Conservation (phyloP, 1,139 yeast genomes). For the Pneumocystis canis region DNA sequence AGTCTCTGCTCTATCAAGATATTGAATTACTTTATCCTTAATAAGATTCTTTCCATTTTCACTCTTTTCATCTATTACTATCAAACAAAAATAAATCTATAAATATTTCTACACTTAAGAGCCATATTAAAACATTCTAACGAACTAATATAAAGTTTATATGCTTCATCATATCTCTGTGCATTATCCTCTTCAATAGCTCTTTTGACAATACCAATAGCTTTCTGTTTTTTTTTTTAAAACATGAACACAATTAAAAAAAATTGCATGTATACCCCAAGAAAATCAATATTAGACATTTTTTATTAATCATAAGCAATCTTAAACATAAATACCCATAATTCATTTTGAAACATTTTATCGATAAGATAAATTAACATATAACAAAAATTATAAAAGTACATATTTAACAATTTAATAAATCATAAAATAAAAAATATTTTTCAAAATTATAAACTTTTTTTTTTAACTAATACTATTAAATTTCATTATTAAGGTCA, state of each 20-base stretch:
- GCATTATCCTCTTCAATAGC: slow-evolving; percentile 93
- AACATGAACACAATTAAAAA: slow-evolving; percentile 28
- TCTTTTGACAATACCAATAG: slow-evolving; percentile 81
- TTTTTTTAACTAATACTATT: background rate
- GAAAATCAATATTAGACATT: slow-evolving; percentile 1
- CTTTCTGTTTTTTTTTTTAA: slow-evolving; percentile 55
- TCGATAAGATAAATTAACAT: background rate
- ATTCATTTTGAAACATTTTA: background rate
- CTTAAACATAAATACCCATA: background rate
- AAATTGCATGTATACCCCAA: background rate
- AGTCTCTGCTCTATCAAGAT: slow-evolving; percentile 85
- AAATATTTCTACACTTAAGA: slow-evolving; percentile 40
- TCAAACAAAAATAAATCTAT: background rate
- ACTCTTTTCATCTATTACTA: slow-evolving; percentile 56
- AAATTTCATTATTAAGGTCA: background rate
- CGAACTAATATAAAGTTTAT: slow-evolving; percentile 82
- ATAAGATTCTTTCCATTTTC: slow-evolving; percentile 77
- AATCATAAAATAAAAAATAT: background rate
- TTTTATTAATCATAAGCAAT: background rate
- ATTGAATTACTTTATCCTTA: slow-evolving; percentile 78
- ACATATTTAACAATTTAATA: background rate
- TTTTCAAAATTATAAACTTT: background rate
- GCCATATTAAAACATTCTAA: slow-evolving; percentile 92
- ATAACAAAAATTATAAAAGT: no score
- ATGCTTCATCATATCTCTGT: slow-evolving; percentile 84